Conservation (phyloP, 306 rosid genomes). For the Cicer arietinum region DNA sequence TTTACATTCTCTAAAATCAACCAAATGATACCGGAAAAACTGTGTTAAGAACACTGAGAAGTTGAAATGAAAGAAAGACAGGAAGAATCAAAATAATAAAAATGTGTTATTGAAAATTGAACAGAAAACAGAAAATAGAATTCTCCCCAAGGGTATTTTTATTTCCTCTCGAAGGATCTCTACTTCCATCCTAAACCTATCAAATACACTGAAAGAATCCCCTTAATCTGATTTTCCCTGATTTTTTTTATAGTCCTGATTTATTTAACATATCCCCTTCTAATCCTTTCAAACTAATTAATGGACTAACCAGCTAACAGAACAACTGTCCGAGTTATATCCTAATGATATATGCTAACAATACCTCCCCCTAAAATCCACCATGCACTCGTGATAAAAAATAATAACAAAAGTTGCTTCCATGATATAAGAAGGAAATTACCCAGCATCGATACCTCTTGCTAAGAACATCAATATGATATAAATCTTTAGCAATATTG, state of each 20-base stretch:
- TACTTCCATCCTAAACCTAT: too few relatives aligned
- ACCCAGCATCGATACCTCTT: conserved; percentile 74
- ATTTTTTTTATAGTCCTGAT: too few relatives aligned
- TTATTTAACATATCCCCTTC: neutral
- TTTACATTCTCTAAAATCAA: too few relatives aligned
- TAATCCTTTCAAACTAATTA: neutral
- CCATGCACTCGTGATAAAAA: too few relatives aligned
- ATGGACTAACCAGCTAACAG: neutral
- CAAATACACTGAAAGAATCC: neutral
- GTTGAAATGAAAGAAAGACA: too few relatives aligned
- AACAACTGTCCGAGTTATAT: neutral
- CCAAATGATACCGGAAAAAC: too few relatives aligned
- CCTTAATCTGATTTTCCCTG: neutral
- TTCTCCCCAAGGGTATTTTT: neutral
- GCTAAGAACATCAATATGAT: conserved; percentile 83
- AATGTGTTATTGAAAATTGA: neutral
- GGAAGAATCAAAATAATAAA: too few relatives aligned
- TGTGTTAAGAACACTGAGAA: neutral
- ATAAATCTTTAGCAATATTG: conserved; percentile 72
- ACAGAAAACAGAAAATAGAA: neutral
- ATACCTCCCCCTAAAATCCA: too few relatives aligned
- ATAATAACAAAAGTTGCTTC: conserved; percentile 2
- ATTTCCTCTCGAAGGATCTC: neutral
- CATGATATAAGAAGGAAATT: conserved; percentile 39
- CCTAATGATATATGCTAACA: neutral